Conservation (phyloP, 176 grass and related monocot species). For the Elymus sibiricus region DNA sequence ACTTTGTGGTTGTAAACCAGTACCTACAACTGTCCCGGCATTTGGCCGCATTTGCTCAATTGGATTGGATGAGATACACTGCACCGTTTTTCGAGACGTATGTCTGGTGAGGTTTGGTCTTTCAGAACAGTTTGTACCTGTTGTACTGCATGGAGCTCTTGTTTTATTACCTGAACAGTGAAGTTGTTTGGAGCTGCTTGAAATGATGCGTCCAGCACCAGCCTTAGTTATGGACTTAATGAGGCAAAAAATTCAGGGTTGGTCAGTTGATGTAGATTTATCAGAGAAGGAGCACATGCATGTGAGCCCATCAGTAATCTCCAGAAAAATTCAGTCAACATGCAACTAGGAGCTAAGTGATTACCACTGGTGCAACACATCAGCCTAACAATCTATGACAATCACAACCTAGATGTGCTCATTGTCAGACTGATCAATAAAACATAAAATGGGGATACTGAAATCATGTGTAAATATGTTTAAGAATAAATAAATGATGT, state of each 20-base stretch:
- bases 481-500: neutral
- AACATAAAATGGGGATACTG: neutral
- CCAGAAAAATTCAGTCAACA: neutral
- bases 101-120: constrained; percentile 11
- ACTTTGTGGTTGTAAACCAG: neutral
- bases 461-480: neutral
- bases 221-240: constrained; percentile 7
- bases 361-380: constrained; percentile 6
- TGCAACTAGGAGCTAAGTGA: neutral
- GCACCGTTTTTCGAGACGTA: neutral
- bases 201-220: constrained; percentile 15
- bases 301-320: constrained; percentile 19
- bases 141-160: constrained; percentile 3
- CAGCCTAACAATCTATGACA: neutral
- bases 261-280: constrained; percentile 31
- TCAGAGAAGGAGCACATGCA: constrained; percentile 26
- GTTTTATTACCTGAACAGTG: constrained; percentile 32
- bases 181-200: constrained; percentile 35
- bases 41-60: constrained; percentile 3
- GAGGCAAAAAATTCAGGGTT: neutral
- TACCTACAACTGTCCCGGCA: neutral
- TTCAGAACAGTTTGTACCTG: neutral
- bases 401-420: constrained; percentile 1
- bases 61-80: neutral
- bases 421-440: neutral